Conservation (phyloP, 805 yeast genomes). For the Brettanomyces custersianus region DNA sequence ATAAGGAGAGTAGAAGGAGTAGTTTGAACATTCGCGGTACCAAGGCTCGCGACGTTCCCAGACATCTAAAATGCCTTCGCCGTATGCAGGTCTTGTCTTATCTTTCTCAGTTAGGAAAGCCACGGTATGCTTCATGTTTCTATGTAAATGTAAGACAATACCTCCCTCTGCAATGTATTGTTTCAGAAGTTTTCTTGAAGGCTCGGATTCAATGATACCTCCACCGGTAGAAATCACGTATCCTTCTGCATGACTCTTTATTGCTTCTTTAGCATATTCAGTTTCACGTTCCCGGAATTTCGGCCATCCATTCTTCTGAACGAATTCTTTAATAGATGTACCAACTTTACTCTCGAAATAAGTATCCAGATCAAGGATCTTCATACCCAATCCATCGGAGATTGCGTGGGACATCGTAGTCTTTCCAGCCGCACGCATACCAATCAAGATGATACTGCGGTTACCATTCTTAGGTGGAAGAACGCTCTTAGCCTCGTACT, state of each 20-base stretch:
- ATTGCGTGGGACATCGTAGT: conserved; percentile 78
- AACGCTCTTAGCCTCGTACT: conserved; percentile 9
- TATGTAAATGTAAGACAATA: conserved; percentile 81
- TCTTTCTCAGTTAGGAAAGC: conserved; percentile 62
- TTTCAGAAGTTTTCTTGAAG: conserved; percentile 57
- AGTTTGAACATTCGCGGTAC: conserved; percentile 76
- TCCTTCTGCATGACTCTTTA: conserved; percentile 34
- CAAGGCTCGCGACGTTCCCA: conserved; percentile 76
- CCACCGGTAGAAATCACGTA: conserved; percentile 92
- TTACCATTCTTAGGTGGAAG: conserved; percentile 29
- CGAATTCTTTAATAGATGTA: conserved; percentile 47
- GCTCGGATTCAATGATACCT: conserved; percentile 76
- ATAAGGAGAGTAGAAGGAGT: conserved; percentile 67
- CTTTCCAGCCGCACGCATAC: conserved; percentile 98
- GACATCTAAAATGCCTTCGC: conserved; percentile 69
- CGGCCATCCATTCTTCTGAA: conserved; percentile 76
- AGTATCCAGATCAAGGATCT: conserved; percentile 68
- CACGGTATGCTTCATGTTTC: conserved; percentile 76
- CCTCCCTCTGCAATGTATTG: conserved; percentile 52
- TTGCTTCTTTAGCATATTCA: conserved; percentile 40
- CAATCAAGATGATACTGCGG: conserved; percentile 69
- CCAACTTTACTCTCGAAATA: conserved; percentile 46
- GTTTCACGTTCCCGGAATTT: conserved; percentile 66
- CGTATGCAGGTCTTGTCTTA: conserved; percentile 80
- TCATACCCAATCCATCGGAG: conserved; percentile 58